phyloP scores from a whole-genome alignment of 2,329 filamentous ascomycete genomes.

The Fusarium veterinarium region DNA sequence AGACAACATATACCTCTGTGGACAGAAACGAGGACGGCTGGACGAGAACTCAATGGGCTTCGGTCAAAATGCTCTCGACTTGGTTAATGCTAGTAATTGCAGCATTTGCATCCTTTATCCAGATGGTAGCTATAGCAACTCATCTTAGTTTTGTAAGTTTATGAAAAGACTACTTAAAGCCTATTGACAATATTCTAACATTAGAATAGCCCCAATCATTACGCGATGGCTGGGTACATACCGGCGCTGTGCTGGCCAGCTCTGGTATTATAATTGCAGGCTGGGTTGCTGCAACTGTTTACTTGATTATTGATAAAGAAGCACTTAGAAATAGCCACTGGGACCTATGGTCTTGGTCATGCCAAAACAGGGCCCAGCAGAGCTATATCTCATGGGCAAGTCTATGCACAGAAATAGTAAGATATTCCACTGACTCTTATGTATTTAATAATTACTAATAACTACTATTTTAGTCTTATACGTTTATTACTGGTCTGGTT shows the following conservation, averaged over 20 bases:
- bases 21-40: constrained; percentile 2
- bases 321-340: neutral
- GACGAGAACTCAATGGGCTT: neutral
- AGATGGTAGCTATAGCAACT: neutral
- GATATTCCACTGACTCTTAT: accelerated
- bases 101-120: neutral
- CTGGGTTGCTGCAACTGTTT: neutral
- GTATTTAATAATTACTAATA: neutral
- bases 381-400: neutral
- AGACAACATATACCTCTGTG: neutral
- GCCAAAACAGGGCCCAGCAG: neutral
- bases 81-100: constrained; percentile 13
- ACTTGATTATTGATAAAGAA: constrained; percentile 11
- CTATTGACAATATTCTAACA: neutral
- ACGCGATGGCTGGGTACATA: constrained; percentile 2
- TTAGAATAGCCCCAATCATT: neutral
- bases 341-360: constrained; percentile 22
- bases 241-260: neutral
- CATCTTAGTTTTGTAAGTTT: constrained; percentile 6
- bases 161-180: accelerated
- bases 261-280: neutral
- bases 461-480: neutral
- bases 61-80: constrained; percentile 1
- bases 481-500: neutral
- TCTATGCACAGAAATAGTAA: constrained; percentile 10